Percentiles rank a stretch among this genome's conserved stretches.
These are phyloP conservation scores for Pelargonium cotyledonis DNA, from an alignment of 441 rosid genomes.

Conservation along the genomic window DNA sequence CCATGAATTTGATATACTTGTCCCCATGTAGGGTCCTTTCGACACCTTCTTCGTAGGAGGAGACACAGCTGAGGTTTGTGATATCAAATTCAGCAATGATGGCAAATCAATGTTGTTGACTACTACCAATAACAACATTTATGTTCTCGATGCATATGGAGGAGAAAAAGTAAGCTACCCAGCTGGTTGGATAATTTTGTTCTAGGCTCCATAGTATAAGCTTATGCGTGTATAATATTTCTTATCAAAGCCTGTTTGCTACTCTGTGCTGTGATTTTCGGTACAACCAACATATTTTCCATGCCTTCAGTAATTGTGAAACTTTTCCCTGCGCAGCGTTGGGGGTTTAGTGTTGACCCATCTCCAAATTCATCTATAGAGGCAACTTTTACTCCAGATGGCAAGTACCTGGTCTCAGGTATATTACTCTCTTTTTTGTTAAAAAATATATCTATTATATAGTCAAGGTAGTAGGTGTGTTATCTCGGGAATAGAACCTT, in stretches of 20 bases:
- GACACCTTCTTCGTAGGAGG: slow-evolving; percentile 96
- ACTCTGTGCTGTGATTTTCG: neutral
- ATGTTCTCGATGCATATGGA: slow-evolving; percentile 82
- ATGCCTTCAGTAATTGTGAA: neutral
- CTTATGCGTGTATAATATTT: too few species aligned
- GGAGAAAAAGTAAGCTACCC: slow-evolving; percentile 79
- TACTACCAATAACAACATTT: slow-evolving; percentile 65
- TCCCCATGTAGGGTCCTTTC: slow-evolving; percentile 69
- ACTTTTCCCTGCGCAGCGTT: slow-evolving; percentile 44
- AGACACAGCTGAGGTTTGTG: slow-evolving; percentile 86
- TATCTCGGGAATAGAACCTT: neutral
- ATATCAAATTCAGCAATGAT: slow-evolving; percentile 90
- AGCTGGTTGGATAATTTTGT: slow-evolving; percentile 6
- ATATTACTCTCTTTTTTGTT: slow-evolving; percentile 16
- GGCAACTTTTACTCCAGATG: slow-evolving; percentile 96
- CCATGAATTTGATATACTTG: slow-evolving; percentile 18
- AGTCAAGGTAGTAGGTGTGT: neutral
- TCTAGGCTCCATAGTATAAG: neutral
- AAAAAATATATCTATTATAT: neutral
- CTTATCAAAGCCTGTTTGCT: neutral
- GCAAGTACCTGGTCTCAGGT: slow-evolving; percentile 92
- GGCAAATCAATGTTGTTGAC: slow-evolving; percentile 91
- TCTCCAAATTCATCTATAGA: slow-evolving; percentile 71
- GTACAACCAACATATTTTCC: neutral
- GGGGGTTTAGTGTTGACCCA: slow-evolving; percentile 86